phyloP scores from a whole-genome alignment of 2,329 filamentous ascomycete genomes.

The Hortaea werneckii region DNA sequence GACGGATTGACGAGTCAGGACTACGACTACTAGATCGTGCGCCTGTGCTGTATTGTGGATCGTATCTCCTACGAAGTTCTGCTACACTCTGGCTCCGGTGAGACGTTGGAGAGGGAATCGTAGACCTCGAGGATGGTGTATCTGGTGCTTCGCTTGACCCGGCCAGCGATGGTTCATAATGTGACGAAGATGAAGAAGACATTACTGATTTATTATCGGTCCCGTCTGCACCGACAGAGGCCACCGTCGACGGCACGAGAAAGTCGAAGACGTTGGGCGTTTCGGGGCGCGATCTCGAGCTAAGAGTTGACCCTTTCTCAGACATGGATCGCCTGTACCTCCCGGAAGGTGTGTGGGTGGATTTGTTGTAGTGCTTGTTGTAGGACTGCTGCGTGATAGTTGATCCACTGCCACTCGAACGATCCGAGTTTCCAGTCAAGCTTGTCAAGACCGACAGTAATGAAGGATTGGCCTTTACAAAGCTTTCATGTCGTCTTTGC shows the following conservation, averaged over 20 bases:
- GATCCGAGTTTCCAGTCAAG: slow-evolving; percentile 30
- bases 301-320: slow-evolving; percentile 4
- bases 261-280: slow-evolving; percentile 21
- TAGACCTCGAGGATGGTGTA: slow-evolving; percentile 23
- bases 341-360: slow-evolving; percentile 4
- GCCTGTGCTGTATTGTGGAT: slow-evolving; percentile 12
- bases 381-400: slow-evolving; percentile 37
- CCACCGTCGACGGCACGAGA: slow-evolving; percentile 13
- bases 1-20: slow-evolving; percentile 6
- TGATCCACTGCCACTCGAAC: slow-evolving; percentile 36
- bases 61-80: slow-evolving; percentile 21
- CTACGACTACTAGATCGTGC: slow-evolving; percentile 9
- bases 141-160: slow-evolving; percentile 21
- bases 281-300: slow-evolving; percentile 8
- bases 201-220: slow-evolving; percentile 11
- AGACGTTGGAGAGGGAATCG: slow-evolving; percentile 19
- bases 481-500: slow-evolving; percentile 22
- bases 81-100: slow-evolving; percentile 19
- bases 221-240: neutral
- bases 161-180: slow-evolving; percentile 22
- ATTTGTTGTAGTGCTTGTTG: slow-evolving; percentile 18
- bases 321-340: slow-evolving; percentile 7
- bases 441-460: slow-evolving; percentile 33
- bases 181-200: slow-evolving; percentile 17
- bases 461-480: slow-evolving; percentile 29